Evolutionary conservation across 306 rosid genomes (phyloP).

Genomic region (Astragalus membranaceus): DNA sequence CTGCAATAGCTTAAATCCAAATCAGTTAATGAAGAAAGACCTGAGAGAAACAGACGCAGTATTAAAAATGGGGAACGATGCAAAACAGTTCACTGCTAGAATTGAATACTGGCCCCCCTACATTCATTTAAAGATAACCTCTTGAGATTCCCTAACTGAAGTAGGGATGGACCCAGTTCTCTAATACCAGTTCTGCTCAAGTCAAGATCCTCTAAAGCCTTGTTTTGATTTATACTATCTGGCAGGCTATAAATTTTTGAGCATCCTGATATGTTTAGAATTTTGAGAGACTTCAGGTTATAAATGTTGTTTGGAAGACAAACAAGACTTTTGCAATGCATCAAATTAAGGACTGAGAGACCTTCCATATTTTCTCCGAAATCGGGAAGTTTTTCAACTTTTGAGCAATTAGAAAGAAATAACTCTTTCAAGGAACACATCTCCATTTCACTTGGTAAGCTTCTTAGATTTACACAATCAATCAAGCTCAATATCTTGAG

Average conservation of each 20-base stretch:
- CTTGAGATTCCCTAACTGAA: not conserved
- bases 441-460: not conserved
- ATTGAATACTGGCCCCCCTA: not conserved
- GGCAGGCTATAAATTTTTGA: not conserved
- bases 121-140: not conserved
- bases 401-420: constrained; percentile 3
- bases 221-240: not conserved
- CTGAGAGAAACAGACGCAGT: not conserved
- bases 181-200: constrained; percentile 11
- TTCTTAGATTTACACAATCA: not conserved
- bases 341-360: not conserved
- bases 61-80: not conserved
- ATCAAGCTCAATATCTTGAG: constrained; percentile 5
- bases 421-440: constrained; percentile 16
- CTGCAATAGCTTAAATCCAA: constrained; percentile 16
- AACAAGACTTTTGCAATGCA: constrained; percentile 1
- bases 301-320: constrained; percentile 11
- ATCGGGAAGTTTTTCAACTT: not conserved
- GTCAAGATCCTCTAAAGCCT: constrained; percentile 15
- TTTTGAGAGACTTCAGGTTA: constrained; percentile 1
- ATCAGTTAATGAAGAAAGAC: not conserved
- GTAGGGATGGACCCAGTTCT: not conserved
- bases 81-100: not conserved
- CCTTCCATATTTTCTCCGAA: constrained; percentile 6
- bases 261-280: constrained; percentile 11